These are phyloP conservation scores for Curvularia sp. DNA, from an alignment of 2,329 filamentous ascomycete species.

Conservation along the genomic window DNA sequence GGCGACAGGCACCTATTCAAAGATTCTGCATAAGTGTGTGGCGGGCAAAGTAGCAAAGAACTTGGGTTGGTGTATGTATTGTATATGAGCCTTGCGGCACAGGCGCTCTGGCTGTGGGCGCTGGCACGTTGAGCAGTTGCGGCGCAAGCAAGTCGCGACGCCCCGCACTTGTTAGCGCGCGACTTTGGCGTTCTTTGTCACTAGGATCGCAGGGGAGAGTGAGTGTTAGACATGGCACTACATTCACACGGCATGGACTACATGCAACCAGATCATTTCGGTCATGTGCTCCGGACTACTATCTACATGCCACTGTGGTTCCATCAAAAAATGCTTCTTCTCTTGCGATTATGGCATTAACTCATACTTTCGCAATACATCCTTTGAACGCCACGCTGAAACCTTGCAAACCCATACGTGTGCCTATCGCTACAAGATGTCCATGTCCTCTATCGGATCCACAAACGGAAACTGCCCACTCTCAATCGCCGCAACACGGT, in stretches of 20 bases:
- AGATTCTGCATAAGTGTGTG: background rate
- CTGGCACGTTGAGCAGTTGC: conserved; percentile 5
- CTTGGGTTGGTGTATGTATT: background rate
- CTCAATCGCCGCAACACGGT: conserved; percentile 85
- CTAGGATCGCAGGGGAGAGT: background rate
- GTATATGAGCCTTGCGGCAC: background rate
- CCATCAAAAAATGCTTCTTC: background rate
- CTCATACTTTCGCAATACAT: conserved; percentile 1
- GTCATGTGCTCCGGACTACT: background rate
- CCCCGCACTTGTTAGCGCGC: conserved; percentile 21
- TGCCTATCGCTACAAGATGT: conserved; percentile 40
- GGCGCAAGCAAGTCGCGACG: conserved; percentile 13
- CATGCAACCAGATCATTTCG: background rate
- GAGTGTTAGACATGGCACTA: background rate
- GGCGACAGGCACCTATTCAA: background rate
- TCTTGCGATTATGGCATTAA: background rate
- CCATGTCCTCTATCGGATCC: conserved; percentile 46
- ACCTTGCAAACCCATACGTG: background rate
- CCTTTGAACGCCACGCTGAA: conserved; percentile 11
- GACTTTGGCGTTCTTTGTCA: conserved; percentile 15
- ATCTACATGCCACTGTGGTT: background rate
- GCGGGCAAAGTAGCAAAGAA: background rate
- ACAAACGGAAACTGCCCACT: conserved; percentile 86
- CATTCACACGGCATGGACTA: background rate
- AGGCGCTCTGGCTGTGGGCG: background rate